Conservation (phyloP, 768 basidiomycete species). For the Leccinum sublutescens region DNA sequence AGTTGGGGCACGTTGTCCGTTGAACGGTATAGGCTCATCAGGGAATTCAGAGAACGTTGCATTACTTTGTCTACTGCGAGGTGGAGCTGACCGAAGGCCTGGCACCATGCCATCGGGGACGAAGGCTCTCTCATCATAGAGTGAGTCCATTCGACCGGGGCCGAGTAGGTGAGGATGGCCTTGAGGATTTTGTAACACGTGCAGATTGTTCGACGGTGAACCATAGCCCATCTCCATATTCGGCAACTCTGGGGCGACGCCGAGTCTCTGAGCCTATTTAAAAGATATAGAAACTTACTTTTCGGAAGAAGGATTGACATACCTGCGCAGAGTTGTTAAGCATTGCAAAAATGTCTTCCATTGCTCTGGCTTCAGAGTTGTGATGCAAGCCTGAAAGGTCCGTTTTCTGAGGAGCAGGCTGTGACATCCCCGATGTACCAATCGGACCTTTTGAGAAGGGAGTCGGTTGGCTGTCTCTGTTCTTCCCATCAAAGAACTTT, state of each 20-base stretch:
- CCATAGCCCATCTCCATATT: constrained; percentile 27
- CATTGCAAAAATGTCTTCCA: constrained; percentile 84
- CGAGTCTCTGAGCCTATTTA: constrained; percentile 30
- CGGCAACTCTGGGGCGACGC: constrained; percentile 23
- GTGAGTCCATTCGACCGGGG: constrained; percentile 55
- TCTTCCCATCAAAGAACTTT: constrained; percentile 82
- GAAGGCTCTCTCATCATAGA: constrained; percentile 78
- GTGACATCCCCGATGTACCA: constrained; percentile 42
- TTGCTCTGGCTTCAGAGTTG: constrained; percentile 53
- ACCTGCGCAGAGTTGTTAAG: constrained; percentile 76
- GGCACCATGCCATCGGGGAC: constrained; percentile 86
- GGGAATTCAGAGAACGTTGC: constrained; percentile 55
- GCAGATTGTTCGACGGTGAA: constrained; percentile 30
- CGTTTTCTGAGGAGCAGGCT: constrained; percentile 47
- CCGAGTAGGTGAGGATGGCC: constrained; percentile 39
- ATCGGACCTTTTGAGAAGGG: constrained; percentile 39
- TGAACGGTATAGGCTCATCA: constrained; percentile 66
- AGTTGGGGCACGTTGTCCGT: constrained; percentile 56
- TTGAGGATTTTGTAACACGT: constrained; percentile 42
- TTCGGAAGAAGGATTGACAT: constrained; percentile 1
- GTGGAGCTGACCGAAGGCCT: constrained; percentile 66
- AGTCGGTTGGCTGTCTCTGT: constrained; percentile 39
- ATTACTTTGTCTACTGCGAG: constrained; percentile 56
- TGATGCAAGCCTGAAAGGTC: constrained; percentile 40
- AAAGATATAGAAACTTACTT: constrained; percentile 8